Base-by-base conservation (phyloP, 345 rosid species). In the Eutrema yunnanense region DNA sequence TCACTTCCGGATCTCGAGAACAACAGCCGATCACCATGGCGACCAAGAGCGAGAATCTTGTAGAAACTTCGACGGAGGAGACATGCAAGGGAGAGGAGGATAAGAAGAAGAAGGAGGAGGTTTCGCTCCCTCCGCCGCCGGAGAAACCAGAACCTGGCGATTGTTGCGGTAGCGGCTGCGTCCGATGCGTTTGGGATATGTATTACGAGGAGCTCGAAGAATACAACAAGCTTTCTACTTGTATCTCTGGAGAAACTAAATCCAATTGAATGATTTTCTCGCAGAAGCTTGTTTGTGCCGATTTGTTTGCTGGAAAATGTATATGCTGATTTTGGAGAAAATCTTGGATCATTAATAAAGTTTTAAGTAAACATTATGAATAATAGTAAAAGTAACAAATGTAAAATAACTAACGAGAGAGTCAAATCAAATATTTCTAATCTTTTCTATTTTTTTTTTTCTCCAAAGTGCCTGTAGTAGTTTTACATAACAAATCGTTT, bases 81-180 rank as follows among this genome's bases (percentile, higher is more conserved):
- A 42, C 3, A 37, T 16, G 8, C 7, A 57, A 63, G 32, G 33
- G 6, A 37, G 63, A 37, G 54, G 57, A 76, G 71, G 37, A 47
- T 36, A 30, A 76, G 62, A 19, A 70, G 58, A 30, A 76, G 62
- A 19, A 70, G 58, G 53, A 52, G 65, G 68, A 63, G 33, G 32
- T 13, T 29, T 32, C 77, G 44, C 69, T 71, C 2, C 87, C 90
- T 2, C 92, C 88, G 22, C 97, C 89, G 51, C 97, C 96, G 62
- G 98, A 94, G 86, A 89, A 88, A 86, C 97, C 98, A 36, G 89
- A 87, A 73, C 86, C 96, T 16, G 95, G 96, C 5, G 96, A 95
- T 81, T 95, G 99, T 33, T 95, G 99, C 50, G 97, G 97, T 5
- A 88, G 95, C 82, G 98, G 97, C 2, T 94, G 98, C 82, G 90